Conservation (phyloP, 257 asterid genomes). For the Verbascum thapsus region DNA sequence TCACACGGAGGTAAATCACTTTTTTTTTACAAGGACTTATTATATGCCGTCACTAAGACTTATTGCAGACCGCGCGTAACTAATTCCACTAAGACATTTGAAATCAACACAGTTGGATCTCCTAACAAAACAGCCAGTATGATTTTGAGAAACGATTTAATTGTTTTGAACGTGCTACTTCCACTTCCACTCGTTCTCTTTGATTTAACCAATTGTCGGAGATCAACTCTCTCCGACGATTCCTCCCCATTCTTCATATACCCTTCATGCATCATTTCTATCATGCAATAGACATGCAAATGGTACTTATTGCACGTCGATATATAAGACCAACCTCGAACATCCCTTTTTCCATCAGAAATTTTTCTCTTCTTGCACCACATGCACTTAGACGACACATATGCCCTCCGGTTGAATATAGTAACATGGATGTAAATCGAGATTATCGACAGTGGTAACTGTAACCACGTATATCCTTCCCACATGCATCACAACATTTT, state of each 20-base stretch:
- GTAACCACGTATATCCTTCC: constrained; percentile 34
- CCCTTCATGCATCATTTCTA: constrained; percentile 34
- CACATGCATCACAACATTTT: constrained; percentile 39
- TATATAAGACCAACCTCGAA: constrained; percentile 33
- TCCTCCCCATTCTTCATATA: constrained; percentile 23
- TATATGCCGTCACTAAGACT: too few relatives aligned
- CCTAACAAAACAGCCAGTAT: constrained; percentile 33
- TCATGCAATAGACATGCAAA: constrained; percentile 40
- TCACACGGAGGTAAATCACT: too few relatives aligned
- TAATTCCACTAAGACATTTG: constrained; percentile 27
- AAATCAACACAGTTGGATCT: constrained; percentile 33
- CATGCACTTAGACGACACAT: constrained; percentile 29
- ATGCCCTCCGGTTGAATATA: constrained; percentile 26
- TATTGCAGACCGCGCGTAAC: constrained; percentile 1
- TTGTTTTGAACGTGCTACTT: not conserved
- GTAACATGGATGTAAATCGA: constrained; percentile 37
- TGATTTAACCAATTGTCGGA: constrained; percentile 10
- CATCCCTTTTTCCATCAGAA: constrained; percentile 19
- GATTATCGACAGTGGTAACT: constrained; percentile 31
- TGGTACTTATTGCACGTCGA: constrained; percentile 27
- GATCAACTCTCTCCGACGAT: constrained; percentile 22
- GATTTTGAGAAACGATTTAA: constrained; percentile 31
- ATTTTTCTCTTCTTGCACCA: constrained; percentile 32
- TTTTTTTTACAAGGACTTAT: too few relatives aligned
- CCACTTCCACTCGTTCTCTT: not conserved